A percentile compares a stretch with the other conserved stretches of the same genome.
phyloP scores from a whole-genome alignment of 208 protist species.

The Leishmania martiniquensis region DNA sequence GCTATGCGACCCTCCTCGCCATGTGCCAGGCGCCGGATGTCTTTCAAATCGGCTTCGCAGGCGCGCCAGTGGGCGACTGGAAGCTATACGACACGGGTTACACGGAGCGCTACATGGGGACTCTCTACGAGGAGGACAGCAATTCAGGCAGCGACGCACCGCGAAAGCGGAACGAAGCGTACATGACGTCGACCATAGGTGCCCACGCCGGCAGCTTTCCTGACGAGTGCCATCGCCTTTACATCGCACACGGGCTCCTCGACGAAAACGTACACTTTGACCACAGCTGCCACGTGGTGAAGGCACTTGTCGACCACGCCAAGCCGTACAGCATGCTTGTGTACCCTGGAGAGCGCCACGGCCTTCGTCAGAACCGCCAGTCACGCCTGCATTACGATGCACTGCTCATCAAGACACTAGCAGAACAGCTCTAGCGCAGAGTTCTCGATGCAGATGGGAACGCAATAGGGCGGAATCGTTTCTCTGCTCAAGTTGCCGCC shows the following conservation, averaged over 20 bases:
- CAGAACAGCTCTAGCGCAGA: conserved; percentile 45
- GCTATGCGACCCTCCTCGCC: conserved; percentile 86
- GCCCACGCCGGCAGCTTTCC: conserved; percentile 76
- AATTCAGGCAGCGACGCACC: conserved; percentile 1
- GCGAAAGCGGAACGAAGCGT: conserved; percentile 44
- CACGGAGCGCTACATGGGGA: conserved; percentile 91
- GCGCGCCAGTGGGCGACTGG: conserved; percentile 89
- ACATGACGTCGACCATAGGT: conserved; percentile 62
- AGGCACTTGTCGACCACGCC: conserved; percentile 67
- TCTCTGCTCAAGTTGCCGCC: not conserved
- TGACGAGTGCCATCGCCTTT: conserved; percentile 86
- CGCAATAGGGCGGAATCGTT: not conserved
- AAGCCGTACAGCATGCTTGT: conserved; percentile 90
- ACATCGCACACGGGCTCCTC: conserved; percentile 91
- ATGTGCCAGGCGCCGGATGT: conserved; percentile 82
- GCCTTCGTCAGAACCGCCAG: conserved; percentile 67
- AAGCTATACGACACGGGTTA: conserved; percentile 91
- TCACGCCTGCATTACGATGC: conserved; percentile 81
- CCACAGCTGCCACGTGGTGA: conserved; percentile 77
- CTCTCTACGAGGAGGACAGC: conserved; percentile 41
- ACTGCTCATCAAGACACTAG: conserved; percentile 69
- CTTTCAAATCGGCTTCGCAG: conserved; percentile 84
- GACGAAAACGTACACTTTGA: conserved; percentile 96
- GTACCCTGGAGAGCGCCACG: conserved; percentile 91
- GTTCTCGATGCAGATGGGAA: not conserved